phyloP scores from a whole-genome alignment of 2,329 filamentous ascomycete species.

The Beauveria sp. region DNA sequence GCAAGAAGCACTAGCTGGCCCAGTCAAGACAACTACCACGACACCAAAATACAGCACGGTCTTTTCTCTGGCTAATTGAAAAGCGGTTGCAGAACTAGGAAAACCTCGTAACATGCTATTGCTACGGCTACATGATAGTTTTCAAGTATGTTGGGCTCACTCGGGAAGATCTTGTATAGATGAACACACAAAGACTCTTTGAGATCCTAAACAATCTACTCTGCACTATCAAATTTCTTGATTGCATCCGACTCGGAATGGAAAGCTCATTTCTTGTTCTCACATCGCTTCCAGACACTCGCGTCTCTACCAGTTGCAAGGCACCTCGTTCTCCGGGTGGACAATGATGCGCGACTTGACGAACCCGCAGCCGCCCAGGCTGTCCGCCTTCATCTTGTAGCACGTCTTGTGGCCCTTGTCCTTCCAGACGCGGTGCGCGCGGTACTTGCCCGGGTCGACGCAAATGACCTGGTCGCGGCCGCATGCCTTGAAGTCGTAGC shows the following conservation, averaged over 20 bases:
- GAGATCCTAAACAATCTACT: not conserved
- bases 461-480: conserved; percentile 11
- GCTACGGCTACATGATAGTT: no score
- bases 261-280: not conserved
- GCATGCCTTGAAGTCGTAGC: conserved; percentile 9
- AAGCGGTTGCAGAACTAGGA: no score
- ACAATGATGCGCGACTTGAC: conserved; percentile 3
- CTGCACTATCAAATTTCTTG: not conserved
- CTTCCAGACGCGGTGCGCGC: conserved; percentile 14
- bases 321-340: not conserved
- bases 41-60: not conserved
- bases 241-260: no score
- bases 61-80: not conserved
- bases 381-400: conserved; percentile 6
- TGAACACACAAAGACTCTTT: not conserved
- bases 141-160: no score
- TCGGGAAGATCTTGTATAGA: no score
- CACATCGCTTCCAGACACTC: not conserved
- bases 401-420: conserved; percentile 12
- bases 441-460: conserved; percentile 9
- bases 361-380: conserved; percentile 6
- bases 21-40: not conserved
- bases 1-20: not conserved
- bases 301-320: conserved; percentile 10
- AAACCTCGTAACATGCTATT: no score